These are phyloP conservation scores for Penicillium coprophilum DNA, from an alignment of 495 filamentous ascomycete genomes.

Conservation along the genomic window DNA sequence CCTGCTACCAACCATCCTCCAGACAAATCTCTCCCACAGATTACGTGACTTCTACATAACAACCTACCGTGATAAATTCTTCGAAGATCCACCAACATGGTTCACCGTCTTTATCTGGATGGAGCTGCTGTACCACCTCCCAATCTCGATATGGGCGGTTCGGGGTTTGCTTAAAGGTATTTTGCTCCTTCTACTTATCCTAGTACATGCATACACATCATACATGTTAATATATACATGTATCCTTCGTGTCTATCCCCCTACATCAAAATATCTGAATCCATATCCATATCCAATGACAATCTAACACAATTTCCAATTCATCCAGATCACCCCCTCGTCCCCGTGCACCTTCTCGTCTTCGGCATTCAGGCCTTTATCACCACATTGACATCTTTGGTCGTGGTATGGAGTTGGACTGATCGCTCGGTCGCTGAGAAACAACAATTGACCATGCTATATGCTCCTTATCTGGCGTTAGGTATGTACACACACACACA, in stretches of 20 bases:
- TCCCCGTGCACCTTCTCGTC: constrained; percentile 65
- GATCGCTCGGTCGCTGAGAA: constrained; percentile 57
- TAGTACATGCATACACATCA: neutral
- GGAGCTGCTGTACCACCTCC: constrained; percentile 68
- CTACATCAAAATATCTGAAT: neutral
- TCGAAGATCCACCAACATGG: constrained; percentile 63
- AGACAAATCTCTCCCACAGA: constrained; percentile 46
- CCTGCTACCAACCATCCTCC: constrained; percentile 59
- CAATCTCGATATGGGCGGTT: constrained; percentile 65
- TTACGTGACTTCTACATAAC: constrained; percentile 63
- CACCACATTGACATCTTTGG: constrained; percentile 70
- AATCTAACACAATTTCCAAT: constrained; percentile 11
- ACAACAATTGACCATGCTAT: constrained; percentile 58
- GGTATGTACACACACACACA: constrained; percentile 60
- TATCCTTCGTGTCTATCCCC: neutral
- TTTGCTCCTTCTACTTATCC: constrained; percentile 9
- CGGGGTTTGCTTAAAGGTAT: constrained; percentile 52
- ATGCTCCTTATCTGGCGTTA: constrained; percentile 69
- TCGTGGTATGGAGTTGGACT: constrained; percentile 56
- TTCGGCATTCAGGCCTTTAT: constrained; percentile 69
- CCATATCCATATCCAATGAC: neutral
- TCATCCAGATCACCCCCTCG: constrained; percentile 52
- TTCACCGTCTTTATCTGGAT: constrained; percentile 67
- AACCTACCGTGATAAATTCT: constrained; percentile 76
- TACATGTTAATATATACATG: neutral